Base-by-base conservation (phyloP, 192 early-diverging fungal species). In the Coemansia reversa region DNA sequence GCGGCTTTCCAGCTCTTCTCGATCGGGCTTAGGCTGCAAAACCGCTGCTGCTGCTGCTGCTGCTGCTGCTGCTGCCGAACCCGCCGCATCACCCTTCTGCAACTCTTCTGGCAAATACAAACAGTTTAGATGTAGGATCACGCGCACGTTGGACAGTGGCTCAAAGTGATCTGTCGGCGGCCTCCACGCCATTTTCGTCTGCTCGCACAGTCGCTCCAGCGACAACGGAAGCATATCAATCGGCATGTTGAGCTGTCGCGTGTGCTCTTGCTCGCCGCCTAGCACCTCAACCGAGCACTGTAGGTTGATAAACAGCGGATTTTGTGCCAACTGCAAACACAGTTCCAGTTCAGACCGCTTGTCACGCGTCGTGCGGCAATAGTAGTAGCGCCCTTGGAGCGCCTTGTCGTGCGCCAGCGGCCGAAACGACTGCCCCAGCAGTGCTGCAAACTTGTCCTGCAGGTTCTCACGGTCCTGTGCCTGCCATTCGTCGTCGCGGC, bases 111-210 rank as follows among this genome's bases (percentile, higher is more conserved):
- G 69, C 30, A 76, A 35, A 32, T 82, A 76, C 67, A 70, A 9
- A 58, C 75, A 82, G 75, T 76, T 76, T 27, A 82, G 69, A 39
- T 82, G 79, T 45, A 82, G 23, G 23, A 76, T 76, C 24, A 74
- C 79, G 11, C 75, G 74, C 39, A 82, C 75, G 27, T 63, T 65
- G 45, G 65, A 33, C 58, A 72, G 61, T 12, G 79, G 67, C 58
- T 76, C 79, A 74, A 82, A 82, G 55, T 76, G 74, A 50, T 82
- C 74, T 0, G 64, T 76, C 3, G 79, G 74, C 29, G 74, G 74
- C 14, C 79, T 70, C 74, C 74, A 76, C 20, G 70, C 60, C 18
- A 76, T 73, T 32, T 55, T 57, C 11, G 74, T 70, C 42, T 82
- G 74, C 62, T 76, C 75, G 67, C 74, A 76, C 45, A 82, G 58